Conservation (phyloP, 805 yeast genomes). For the Sugiyamaella mastotermitis region DNA sequence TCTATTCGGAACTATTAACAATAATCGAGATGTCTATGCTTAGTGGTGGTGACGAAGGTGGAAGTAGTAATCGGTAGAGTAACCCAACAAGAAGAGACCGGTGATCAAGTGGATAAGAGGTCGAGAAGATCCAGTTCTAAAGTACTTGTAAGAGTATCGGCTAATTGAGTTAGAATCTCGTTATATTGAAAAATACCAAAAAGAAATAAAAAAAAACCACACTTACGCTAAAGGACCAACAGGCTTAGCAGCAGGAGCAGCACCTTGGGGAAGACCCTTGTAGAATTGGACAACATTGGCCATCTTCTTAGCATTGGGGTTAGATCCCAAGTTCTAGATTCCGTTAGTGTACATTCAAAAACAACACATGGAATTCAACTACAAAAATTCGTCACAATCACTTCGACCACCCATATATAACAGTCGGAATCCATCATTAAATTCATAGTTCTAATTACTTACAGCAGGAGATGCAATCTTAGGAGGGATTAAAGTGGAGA, state of each 20-base stretch:
- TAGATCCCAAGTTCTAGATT: constrained; percentile 79
- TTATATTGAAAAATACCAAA: neutral
- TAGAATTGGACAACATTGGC: constrained; percentile 91
- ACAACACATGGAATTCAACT: too few relatives aligned
- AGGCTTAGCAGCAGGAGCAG: constrained; percentile 70
- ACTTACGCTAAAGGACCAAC: constrained; percentile 23
- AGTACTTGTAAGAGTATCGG: constrained; percentile 20
- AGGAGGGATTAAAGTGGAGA: constrained; percentile 96
- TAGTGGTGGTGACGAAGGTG: constrained; percentile 43
- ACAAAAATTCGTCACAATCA: too few relatives aligned
- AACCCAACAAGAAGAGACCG: constrained; percentile 68
- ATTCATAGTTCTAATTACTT: too few relatives aligned
- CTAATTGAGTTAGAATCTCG: constrained; percentile 3
- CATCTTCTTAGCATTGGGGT: constrained; percentile 96
- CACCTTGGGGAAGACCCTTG: constrained; percentile 92
- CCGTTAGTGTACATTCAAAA: too few relatives aligned
- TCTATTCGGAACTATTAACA: too few relatives aligned
- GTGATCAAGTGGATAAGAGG: constrained; percentile 59
- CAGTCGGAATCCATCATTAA: too few relatives aligned
- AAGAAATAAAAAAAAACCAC: neutral
- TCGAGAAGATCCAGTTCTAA: constrained; percentile 28
- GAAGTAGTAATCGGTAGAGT: constrained; percentile 89
- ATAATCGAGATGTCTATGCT: too few relatives aligned
- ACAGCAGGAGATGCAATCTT: constrained; percentile 95
- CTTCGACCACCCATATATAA: neutral